Evolutionary conservation across 345 rosid species (phyloP).

Genomic region (Ceriops decandra): DNA sequence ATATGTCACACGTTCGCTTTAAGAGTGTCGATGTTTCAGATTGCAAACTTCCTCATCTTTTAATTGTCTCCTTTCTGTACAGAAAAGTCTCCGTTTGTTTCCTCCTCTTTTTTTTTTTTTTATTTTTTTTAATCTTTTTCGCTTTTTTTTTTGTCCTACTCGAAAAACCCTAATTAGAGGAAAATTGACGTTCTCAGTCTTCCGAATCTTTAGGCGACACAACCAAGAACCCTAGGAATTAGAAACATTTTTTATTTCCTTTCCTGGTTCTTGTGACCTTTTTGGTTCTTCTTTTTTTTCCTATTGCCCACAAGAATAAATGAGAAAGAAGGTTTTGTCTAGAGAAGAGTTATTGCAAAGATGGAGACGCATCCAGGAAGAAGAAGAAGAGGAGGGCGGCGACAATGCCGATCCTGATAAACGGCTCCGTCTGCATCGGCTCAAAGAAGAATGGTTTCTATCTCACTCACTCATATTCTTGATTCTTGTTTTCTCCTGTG

Average conservation of each 20-base stretch:
- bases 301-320: neutral
- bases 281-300: neutral
- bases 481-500: too few relatives aligned
- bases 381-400: conserved; percentile 59
- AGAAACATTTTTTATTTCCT: neutral
- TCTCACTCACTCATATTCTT: too few relatives aligned
- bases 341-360: conserved; percentile 54
- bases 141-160: too few relatives aligned
- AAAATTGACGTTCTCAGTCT: neutral
- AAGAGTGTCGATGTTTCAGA: too few relatives aligned
- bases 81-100: too few relatives aligned
- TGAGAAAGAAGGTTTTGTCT: conserved; percentile 21
- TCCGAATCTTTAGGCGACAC: too few relatives aligned
- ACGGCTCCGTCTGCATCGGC: conserved; percentile 48
- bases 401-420: conserved; percentile 43
- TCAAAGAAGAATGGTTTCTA: conserved; percentile 74
- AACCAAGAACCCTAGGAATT: neutral
- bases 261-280: neutral
- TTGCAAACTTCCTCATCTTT: too few relatives aligned
- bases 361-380: conserved; percentile 80
- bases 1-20: too few relatives aligned
- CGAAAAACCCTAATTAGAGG: neutral
- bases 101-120: too few relatives aligned
- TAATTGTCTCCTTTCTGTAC: too few relatives aligned
- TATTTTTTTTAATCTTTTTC: too few relatives aligned